These are phyloP conservation scores for Ochetophila trinervis DNA, from an alignment of 306 rosid species.

Conservation along the genomic window DNA sequence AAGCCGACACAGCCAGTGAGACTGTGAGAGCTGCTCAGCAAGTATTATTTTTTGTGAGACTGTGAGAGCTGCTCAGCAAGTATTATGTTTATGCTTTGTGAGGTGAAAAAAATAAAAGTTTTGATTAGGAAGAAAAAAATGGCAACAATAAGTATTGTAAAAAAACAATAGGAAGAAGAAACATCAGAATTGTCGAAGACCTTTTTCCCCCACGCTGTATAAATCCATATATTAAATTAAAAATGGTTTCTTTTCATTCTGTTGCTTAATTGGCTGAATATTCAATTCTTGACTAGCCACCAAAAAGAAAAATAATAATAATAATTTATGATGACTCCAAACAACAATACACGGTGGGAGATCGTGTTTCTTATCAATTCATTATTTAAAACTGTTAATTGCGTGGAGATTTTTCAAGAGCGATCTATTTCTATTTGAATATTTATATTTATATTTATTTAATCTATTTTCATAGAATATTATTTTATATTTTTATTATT, in stretches of 20 bases:
- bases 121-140: background rate
- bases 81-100: background rate
- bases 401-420: too few species aligned
- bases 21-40: background rate
- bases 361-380: too few species aligned
- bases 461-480: too few species aligned
- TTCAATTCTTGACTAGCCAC: conserved; percentile 4
- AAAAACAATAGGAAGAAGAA: background rate
- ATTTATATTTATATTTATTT: too few species aligned
- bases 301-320: background rate
- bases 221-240: background rate
- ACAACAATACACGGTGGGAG: background rate
- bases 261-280: background rate
- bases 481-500: too few species aligned
- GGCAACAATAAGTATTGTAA: background rate
- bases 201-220: background rate
- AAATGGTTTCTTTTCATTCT: background rate
- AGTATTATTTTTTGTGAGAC: background rate
- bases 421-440: too few species aligned
- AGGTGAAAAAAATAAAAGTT: background rate
- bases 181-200: background rate
- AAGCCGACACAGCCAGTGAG: background rate
- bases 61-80: background rate
- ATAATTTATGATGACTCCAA: background rate
- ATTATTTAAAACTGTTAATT: too few species aligned